Evolutionary conservation across 805 yeast genomes (phyloP), one percentile per base, ranked within the genome.

Genomic region (Komagataella kurtzmanii): DNA sequence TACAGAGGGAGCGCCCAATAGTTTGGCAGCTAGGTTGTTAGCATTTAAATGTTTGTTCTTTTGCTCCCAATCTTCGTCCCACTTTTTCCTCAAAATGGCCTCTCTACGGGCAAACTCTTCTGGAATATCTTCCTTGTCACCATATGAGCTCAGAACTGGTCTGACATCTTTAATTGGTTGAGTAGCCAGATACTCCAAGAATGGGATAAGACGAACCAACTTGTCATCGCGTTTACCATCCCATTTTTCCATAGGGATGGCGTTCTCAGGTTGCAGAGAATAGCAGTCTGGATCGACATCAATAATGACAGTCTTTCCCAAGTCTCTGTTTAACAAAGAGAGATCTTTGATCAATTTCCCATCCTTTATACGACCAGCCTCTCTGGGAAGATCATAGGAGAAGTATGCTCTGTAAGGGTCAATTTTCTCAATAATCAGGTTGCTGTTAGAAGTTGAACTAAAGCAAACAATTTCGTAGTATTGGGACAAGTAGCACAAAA

Each of bases 381-480:
- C 99, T 58, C 91, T 81, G 76, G 77, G 89, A 57, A 93, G 75
- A 12, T 93, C 87, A 63, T 88, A 88, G 21, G 93, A 82, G 58
- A 93, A 80, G 58, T 81, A 87, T 4, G 95, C 95, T 63, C 85
- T 90, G 69, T 85, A 80, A 17, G 99, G 99, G 68, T 93, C 99
- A 61, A 93, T 76, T 70, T 89, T 90, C 58, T 83, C 81, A 50
- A 90, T 88, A 46, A 88, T 79, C 59, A 77, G 83, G 62, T 90
- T 97, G 53, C 89, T 80, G 81, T 82, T 83, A 60, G 85, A 84
- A 65, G 87, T 87, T 54, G 89, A 81, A 40, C 91, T 80, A 65
- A 93, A 93, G 48, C 95, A 71, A 51, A 93, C 98, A 64, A 93
- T 83, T 72, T 93, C 99, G 69, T 91, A 93, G 73, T 89, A 91